A percentile compares a stretch with the other conserved stretches of the same genome.
phyloP scores from a whole-genome alignment of 768 basidiomycete genomes.

The Candolleomyces eurysporus region DNA sequence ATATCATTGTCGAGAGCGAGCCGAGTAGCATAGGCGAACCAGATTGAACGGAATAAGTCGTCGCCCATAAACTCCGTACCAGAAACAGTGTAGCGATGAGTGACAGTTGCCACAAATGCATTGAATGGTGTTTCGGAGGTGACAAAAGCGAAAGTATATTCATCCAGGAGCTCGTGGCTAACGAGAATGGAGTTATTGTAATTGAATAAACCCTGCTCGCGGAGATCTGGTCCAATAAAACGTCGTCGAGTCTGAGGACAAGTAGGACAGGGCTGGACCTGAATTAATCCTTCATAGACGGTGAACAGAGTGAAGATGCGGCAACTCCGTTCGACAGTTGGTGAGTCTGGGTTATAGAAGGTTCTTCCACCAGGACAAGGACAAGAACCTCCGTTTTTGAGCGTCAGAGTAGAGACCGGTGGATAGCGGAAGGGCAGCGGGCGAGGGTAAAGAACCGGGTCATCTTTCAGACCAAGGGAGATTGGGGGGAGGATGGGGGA shows the following conservation, averaged over 20 bases:
- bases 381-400: too few relatives aligned
- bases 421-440: too few relatives aligned
- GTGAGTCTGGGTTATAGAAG: too few relatives aligned
- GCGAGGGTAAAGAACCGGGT: too few relatives aligned
- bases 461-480: too few relatives aligned
- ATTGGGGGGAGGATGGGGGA: too few relatives aligned
- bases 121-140: slow-evolving; percentile 35
- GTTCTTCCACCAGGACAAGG: too few relatives aligned
- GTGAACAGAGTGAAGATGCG: too few relatives aligned
- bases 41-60: slow-evolving; percentile 26
- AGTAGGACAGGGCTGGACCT: slow-evolving; percentile 14
- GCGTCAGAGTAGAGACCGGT: too few relatives aligned
- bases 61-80: slow-evolving; percentile 21
- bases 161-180: slow-evolving; percentile 31
- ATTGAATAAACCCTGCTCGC: slow-evolving; percentile 30
- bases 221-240: slow-evolving; percentile 29
- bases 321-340: too few relatives aligned
- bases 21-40: slow-evolving; percentile 31
- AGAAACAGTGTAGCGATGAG: slow-evolving; percentile 16
- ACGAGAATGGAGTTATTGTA: too few relatives aligned
- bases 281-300: slow-evolving; percentile 3
- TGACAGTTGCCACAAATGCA: too few relatives aligned
- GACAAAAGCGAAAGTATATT: slow-evolving; percentile 29
- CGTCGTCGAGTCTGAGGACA: slow-evolving; percentile 10
- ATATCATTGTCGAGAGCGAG: slow-evolving; percentile 17